Conservation (phyloP, 2,329 filamentous ascomycete genomes). For the Ceratocystis harringtonii region DNA sequence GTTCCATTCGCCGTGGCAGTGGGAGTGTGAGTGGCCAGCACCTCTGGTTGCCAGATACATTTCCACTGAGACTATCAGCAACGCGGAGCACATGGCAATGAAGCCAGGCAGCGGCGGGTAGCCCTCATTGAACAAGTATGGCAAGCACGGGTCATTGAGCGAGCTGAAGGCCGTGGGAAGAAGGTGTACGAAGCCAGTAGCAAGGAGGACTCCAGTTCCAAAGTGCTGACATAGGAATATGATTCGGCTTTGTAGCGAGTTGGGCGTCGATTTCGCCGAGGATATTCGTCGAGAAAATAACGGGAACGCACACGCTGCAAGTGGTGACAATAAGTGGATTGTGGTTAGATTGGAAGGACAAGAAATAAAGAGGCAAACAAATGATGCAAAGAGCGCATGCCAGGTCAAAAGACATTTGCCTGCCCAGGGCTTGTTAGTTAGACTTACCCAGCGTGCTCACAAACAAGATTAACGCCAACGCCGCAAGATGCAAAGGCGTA, state of each 20-base stretch:
- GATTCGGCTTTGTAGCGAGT: conserved; percentile 34
- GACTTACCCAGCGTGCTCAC: conserved; percentile 42
- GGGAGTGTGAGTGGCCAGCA: conserved; percentile 45
- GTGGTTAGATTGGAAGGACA: neutral
- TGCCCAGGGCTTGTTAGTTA: neutral
- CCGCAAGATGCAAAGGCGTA: conserved; percentile 50
- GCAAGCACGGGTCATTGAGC: conserved; percentile 55
- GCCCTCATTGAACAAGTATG: conserved; percentile 61
- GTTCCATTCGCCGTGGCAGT: conserved; percentile 35
- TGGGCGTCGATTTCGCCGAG: conserved; percentile 21
- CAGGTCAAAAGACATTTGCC: neutral
- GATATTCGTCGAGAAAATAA: conserved; percentile 41
- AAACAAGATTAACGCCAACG: conserved; percentile 48
- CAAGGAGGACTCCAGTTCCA: conserved; percentile 71
- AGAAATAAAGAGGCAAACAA: neutral
- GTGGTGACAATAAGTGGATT: neutral
- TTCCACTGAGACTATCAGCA: conserved; percentile 71
- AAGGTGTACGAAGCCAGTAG: conserved; percentile 70
- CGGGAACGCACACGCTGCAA: conserved; percentile 49
- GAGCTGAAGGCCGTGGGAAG: conserved; percentile 53
- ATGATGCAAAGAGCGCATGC: neutral
- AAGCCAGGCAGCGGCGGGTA: conserved; percentile 69
- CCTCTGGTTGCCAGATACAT: conserved; percentile 70
- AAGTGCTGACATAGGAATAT: conserved; percentile 59
- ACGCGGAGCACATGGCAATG: conserved; percentile 67